Evolutionary conservation across 306 rosid genomes (phyloP), one percentile per base, ranked within the genome.

Genomic region (Citrullus colocynthis): DNA sequence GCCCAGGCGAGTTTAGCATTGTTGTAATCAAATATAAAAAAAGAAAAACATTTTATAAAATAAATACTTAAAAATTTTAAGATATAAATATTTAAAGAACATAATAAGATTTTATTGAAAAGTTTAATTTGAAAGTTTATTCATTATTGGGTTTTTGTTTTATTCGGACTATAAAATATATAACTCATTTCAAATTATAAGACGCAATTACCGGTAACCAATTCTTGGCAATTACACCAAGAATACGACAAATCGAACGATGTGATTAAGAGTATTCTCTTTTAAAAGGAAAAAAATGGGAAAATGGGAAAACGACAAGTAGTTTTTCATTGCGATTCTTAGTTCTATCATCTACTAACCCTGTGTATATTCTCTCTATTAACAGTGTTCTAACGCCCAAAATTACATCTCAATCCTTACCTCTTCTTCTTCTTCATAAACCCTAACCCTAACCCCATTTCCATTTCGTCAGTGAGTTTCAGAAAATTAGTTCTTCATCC

Each of bases 401-500:
- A 71, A 71, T 71, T 48, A 71, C 76, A 45, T 32, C 45, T 42
- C 39, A 17, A 10, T 60, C 71, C 18, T 39, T 36, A 42, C n/a
- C 52, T 48, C 52, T 12, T 6, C 37, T 34, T 36, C 71, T 20
- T 5, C 54, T 11, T n/a, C 54, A 24, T 11, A 12, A 45, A 21
- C 41, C n/a, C 28, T 64, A 64, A 36, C 71, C 71, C 71, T 64
- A 64, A 41, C 71, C 71, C 71, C 71, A 37, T 64, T 64, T 36
- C 13, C 74, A 0, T 34, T 6, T 15, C 12, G 8, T 12, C 51
- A 12, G 14, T 0, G 4, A 3, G 54, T 13, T 72, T 54, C 74
- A 16, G 70, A 62, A 21, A 0, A 18, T 79, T 20, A 20, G n/a
- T 7, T 71, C 76, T 7, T 79, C 83, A 16, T 84, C 90, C 1